Evolutionary conservation across 2,329 filamentous ascomycete genomes (phyloP).

Genomic region (Alternaria burnsii): DNA sequence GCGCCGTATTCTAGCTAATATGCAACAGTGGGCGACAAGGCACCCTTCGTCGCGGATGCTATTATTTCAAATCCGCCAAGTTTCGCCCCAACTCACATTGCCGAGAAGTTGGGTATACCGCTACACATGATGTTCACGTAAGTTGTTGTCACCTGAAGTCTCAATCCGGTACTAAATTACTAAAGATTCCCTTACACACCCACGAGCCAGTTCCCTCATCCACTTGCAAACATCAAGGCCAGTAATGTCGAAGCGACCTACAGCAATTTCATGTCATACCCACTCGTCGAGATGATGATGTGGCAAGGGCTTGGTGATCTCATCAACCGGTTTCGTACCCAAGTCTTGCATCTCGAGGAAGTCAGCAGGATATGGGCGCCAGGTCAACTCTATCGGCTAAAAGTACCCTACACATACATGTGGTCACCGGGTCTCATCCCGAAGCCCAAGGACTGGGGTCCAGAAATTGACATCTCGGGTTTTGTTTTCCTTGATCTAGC

Average conservation of each 20-base stretch:
- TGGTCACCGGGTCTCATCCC: constrained; percentile 69
- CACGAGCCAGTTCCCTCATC: constrained; percentile 78
- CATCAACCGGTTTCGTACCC: constrained; percentile 76
- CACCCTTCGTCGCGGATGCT: constrained; percentile 82
- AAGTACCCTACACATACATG: constrained; percentile 79
- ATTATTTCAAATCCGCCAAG: constrained; percentile 83
- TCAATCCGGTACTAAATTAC: constrained; percentile 9
- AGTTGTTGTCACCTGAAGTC: constrained; percentile 43
- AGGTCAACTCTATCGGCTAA: constrained; percentile 74
- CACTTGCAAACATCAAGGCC: constrained; percentile 76
- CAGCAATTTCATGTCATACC: constrained; percentile 82
- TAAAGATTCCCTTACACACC: constrained; percentile 75
- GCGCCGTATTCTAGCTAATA: constrained; percentile 13
- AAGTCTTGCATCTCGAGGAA: constrained; percentile 74
- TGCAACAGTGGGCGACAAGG: constrained; percentile 62
- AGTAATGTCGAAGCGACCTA: constrained; percentile 76
- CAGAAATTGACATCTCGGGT: constrained; percentile 76
- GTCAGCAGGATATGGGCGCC: constrained; percentile 81
- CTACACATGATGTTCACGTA: constrained; percentile 90
- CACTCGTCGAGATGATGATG: constrained; percentile 80
- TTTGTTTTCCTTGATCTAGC: constrained; percentile 80
- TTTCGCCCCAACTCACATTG: constrained; percentile 78
- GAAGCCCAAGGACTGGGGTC: constrained; percentile 73
- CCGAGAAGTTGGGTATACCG: constrained; percentile 77
- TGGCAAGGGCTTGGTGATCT: constrained; percentile 74